Conservation (phyloP, 164 flowering plant species). For the Vitis rupestris region DNA sequence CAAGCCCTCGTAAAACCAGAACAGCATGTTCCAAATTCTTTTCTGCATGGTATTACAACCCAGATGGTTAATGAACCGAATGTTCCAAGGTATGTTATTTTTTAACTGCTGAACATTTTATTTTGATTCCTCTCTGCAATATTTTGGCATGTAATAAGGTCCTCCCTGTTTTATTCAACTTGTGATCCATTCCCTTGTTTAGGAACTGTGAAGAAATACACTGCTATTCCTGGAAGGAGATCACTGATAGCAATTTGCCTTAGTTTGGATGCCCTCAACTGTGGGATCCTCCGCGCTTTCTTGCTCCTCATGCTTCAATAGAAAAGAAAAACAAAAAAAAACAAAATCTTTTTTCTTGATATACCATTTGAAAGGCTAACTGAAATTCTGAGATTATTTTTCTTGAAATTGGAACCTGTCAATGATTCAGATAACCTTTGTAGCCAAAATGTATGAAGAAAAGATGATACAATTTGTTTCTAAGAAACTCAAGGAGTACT, state of each 20-base stretch:
- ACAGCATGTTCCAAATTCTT: background rate
- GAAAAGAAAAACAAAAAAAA: background rate
- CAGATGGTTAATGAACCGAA: background rate
- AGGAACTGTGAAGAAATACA: no score
- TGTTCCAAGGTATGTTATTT: background rate
- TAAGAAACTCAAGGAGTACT: no score
- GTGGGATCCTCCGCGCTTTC: background rate
- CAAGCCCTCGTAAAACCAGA: slow-evolving; percentile 2
- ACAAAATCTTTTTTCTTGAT: background rate
- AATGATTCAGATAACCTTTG: no score
- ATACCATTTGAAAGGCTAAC: background rate
- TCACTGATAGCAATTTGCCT: no score
- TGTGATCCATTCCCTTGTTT: background rate
- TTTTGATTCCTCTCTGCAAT: background rate
- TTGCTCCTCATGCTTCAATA: background rate
- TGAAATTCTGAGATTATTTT: background rate
- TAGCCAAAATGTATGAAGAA: no score
- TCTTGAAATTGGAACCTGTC: no score
- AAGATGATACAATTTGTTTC: no score
- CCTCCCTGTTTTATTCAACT: background rate
- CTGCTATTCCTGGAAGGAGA: no score
- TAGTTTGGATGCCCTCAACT: no score
- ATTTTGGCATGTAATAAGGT: background rate
- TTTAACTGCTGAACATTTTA: background rate
- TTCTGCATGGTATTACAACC: background rate